Evolutionary conservation across 345 rosid genomes (phyloP), one percentile per base, ranked within the genome.

Genomic region (Mallotus nudiflorus): DNA sequence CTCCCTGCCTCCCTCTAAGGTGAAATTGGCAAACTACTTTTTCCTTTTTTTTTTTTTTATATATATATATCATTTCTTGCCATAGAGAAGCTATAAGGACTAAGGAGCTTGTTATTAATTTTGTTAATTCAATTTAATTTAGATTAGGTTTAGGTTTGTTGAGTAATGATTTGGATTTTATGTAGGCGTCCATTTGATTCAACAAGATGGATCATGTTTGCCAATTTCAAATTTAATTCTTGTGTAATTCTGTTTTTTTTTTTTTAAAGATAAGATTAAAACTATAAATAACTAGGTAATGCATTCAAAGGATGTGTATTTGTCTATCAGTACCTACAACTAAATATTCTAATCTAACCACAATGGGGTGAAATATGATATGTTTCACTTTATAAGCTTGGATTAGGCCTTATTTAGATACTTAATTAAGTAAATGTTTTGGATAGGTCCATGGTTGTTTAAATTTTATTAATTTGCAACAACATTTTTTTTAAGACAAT

Each of bases 131-230:
- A n/a, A n/a, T n/a, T n/a, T n/a, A n/a, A n/a, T n/a, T n/a, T n/a
- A n/a, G n/a, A 24, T 40, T 24, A 11, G 10, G 24, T 27, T 50
- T n/a, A 4, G 22, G 28, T 37, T 51, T 31, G 22, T 24, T n/a
- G n/a, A n/a, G n/a, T n/a, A n/a, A 5, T 54, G 8, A 33, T 24
- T 54, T 33, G 12, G 14, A n/a, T 25, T 54, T 54, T 9, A n/a
- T 78, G 80, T 63, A 88, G 98, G 88, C 96, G 91, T 60, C 96
- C 97, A 14, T 94, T 91, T 75, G 98, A 94, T 84, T 94, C 98
- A 58, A 78, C 88, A n/a, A 94, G 91, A 71, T 94, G 97, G 98
- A 89, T 53, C 82, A 95, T 35, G 81, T 94, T 69, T 87, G 96
- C 78, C 83, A 48, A 31, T 90, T 86, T 65, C 90, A n/a, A n/a